Evolutionary conservation across 108 stramenopile genomes (phyloP), one percentile per base, ranked within the genome.

Genomic region (Stephanodiscus minutulus): DNA sequence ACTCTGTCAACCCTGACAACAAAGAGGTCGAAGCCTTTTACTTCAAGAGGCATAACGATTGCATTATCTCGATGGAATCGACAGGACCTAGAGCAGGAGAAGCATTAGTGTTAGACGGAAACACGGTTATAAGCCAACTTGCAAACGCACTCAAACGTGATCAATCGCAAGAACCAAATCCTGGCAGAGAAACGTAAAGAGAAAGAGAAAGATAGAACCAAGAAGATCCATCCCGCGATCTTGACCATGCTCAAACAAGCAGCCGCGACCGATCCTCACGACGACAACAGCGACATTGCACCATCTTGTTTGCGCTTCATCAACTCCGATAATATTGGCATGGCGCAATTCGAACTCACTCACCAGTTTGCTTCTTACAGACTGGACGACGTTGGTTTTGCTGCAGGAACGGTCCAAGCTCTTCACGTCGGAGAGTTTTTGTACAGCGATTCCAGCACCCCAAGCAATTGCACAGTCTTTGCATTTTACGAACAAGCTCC

Each of bases 381-480:
- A 13, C 3, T 59, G 12, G 12, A n/a, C 28, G 36, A 55, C 2
- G 52, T 54, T 12, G 18, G 9, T 15, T 68, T 58, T 17, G 31
- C 68, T 3, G 36, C 25, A n/a, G 55, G 56, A 8, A 58, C 36
- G 5, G 41, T 69, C 68, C 68, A 69, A 46, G 56, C 36, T n/a
- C 18, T 69, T 5, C 39, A 41, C n/a, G 10, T 12, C 5, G 56
- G 68, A 5, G n/a, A 57, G 2, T 59, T 69, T 33, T n/a, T n/a
- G n/a, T n/a, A n/a, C n/a, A n/a, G n/a, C n/a, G n/a, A n/a, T n/a
- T n/a, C n/a, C n/a, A n/a, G 55, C 17, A n/a, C 55, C 3, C 68
- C 68, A 57, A 69, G 68, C 39, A 69, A 69, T 37, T 69, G 57
- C 68, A 43, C 68, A 25, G 55, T n/a, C n/a, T n/a, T n/a, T n/a